Evolutionary conservation across 2,329 filamentous ascomycete species (phyloP).

Genomic region (Paecilomyces sp.): DNA sequence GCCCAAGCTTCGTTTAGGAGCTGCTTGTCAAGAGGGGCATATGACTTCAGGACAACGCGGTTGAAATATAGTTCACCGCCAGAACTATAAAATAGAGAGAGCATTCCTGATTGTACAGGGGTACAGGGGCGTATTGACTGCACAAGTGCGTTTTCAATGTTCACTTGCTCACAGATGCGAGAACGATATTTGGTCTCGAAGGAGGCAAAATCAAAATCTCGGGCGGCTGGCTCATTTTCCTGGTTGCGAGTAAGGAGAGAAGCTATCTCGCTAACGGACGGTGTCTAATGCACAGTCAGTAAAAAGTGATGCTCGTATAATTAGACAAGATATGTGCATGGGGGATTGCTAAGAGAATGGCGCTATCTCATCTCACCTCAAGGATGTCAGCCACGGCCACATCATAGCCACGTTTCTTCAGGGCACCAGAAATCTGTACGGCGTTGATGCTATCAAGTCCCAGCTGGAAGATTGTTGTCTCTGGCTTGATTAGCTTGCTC

Average conservation of each 20-base stretch:
- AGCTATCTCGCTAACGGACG: slow-evolving; percentile 28
- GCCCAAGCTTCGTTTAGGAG: slow-evolving; percentile 55
- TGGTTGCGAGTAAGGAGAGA: slow-evolving; percentile 35
- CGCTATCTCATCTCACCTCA: slow-evolving; percentile 34
- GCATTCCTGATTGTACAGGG: slow-evolving; percentile 69
- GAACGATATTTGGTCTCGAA: slow-evolving; percentile 43
- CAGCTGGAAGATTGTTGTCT: slow-evolving; percentile 76
- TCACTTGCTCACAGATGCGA: slow-evolving; percentile 22
- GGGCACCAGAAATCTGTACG: slow-evolving; percentile 62
- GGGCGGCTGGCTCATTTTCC: slow-evolving; percentile 8
- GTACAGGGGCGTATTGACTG: slow-evolving; percentile 69
- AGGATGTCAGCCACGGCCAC: slow-evolving; percentile 69
- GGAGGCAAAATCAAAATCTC: slow-evolving; percentile 40
- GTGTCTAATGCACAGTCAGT: slow-evolving; percentile 19
- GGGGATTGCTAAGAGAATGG: too few species aligned
- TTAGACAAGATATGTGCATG: too few species aligned
- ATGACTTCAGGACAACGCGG: slow-evolving; percentile 51
- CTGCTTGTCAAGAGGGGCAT: slow-evolving; percentile 24
- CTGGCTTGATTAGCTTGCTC: slow-evolving; percentile 44
- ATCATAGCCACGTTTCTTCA: slow-evolving; percentile 53
- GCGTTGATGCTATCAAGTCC: slow-evolving; percentile 89
- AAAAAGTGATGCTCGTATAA: too few species aligned
- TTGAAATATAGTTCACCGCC: slow-evolving; percentile 69
- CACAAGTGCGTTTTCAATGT: slow-evolving; percentile 31
- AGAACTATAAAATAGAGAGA: slow-evolving; percentile 65